phyloP scores from a whole-genome alignment of 177 flowering plant genomes.

The Telopea speciosissima region DNA sequence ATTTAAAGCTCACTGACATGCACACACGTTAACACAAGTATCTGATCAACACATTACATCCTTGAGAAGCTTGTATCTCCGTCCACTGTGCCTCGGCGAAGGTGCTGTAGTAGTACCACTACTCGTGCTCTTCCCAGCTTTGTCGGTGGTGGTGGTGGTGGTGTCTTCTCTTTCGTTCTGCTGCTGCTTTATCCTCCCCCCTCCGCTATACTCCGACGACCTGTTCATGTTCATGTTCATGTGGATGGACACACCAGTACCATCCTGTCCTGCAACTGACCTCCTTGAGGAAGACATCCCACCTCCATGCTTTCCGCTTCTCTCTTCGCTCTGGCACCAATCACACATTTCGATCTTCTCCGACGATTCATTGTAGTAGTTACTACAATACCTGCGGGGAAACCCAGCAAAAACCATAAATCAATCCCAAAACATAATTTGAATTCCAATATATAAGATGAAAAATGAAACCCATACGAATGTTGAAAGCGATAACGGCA shows the following conservation, averaged over 20 bases:
- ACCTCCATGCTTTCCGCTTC: conserved; percentile 22
- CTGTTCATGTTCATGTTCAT: too few relatives aligned
- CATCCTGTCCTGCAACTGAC: conserved; percentile 16
- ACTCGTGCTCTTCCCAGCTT: conserved; percentile 40
- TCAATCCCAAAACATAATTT: too few relatives aligned
- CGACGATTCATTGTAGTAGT: conserved; percentile 26
- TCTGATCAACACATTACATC: conserved; percentile 72
- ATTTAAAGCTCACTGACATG: too few relatives aligned
- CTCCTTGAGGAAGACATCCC: conserved; percentile 35
- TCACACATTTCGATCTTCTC: conserved; percentile 43
- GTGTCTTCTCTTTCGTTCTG: conserved; percentile 35
- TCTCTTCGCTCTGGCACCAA: conserved; percentile 79
- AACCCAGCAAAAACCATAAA: too few relatives aligned
- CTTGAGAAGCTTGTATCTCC: conserved; percentile 97
- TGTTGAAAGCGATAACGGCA: conserved; percentile 78
- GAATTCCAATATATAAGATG: too few relatives aligned
- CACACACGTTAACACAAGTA: too few relatives aligned
- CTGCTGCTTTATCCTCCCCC: conserved; percentile 47
- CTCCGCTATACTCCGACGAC: conserved; percentile 41
- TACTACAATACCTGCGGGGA: conserved; percentile 35
- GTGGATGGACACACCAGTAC: conserved; percentile 11
- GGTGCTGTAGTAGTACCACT: conserved; percentile 36
- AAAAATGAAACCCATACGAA: conserved; percentile 48
- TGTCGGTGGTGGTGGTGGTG: conserved; percentile 14
- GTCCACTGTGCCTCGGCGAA: conserved; percentile 59